A percentile compares a stretch with the other conserved stretches of the same genome.
phyloP scores from a whole-genome alignment of 2,329 filamentous ascomycete genomes.

The Polychaeton citri region DNA sequence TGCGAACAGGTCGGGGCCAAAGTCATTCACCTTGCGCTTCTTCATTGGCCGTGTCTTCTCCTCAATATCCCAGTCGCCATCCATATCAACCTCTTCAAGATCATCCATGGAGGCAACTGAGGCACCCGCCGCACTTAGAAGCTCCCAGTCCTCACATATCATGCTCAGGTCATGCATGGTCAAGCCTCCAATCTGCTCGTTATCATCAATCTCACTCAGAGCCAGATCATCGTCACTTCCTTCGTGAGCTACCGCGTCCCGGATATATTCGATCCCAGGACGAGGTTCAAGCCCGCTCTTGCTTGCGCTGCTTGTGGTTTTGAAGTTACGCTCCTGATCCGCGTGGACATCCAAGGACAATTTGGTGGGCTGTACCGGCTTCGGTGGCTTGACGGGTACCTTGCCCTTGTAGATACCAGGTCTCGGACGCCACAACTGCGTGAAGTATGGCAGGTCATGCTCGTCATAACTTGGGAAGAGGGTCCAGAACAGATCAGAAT shows the following conservation, averaged over 20 bases:
- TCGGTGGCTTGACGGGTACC: conserved; percentile 63
- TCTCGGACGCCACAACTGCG: conserved; percentile 70
- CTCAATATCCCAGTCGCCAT: conserved; percentile 24
- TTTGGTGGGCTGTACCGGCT: conserved; percentile 74
- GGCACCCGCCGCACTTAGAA: conserved; percentile 41
- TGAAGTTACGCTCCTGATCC: conserved; percentile 79
- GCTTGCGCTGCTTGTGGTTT: conserved; percentile 40
- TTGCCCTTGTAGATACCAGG: conserved; percentile 68
- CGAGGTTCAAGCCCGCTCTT: conserved; percentile 33
- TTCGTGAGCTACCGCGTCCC: conserved; percentile 38
- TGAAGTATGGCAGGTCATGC: conserved; percentile 63
- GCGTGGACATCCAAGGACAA: conserved; percentile 71
- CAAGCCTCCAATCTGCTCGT: conserved; percentile 59
- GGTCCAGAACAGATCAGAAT: conserved; percentile 62
- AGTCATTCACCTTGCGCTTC: conserved; percentile 45
- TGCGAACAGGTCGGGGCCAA: conserved; percentile 8
- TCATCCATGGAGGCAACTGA: conserved; percentile 20
- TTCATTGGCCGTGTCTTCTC: conserved; percentile 38
- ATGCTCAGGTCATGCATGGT: conserved; percentile 71
- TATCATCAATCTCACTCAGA: conserved; percentile 40
- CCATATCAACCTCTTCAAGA: conserved; percentile 4
- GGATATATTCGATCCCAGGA: conserved; percentile 35
- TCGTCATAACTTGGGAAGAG: conserved; percentile 72
- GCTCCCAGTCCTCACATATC: conserved; percentile 75
- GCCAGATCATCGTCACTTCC: conserved; percentile 35